Evolutionary conservation across 805 yeast genomes (phyloP), one percentile per base, ranked within the genome.

Genomic region (Cyberlindnera sargentensis): DNA sequence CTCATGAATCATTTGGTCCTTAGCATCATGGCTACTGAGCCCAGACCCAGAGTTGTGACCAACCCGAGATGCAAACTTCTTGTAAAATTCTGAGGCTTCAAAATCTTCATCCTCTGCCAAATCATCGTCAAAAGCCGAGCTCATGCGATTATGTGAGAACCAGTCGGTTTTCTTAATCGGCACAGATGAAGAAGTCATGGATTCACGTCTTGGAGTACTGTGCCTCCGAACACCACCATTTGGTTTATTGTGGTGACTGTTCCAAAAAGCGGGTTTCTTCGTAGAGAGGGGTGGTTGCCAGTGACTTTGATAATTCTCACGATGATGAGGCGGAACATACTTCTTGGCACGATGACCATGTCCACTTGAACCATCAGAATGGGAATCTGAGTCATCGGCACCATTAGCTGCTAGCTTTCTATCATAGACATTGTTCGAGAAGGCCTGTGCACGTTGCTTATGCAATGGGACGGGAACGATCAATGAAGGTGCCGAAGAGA

Each of bases 241-340:
- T 40, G 25, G 45, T 23, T 36, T 40, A 23, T 42, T 39, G 27
- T 37, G 34, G 30, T 44, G 39, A 41, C 42, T 40, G 41, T 47
- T 44, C 52, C 52, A 48, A 40, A 44, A 48, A 37, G 47, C 49
- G 39, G 56, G 52, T 42, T 45, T 47, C 40, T 42, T 43, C 24
- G 11, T 33, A 9, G 23, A 9, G 27, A 26, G 24, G 5, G 23
- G 26, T n/a, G 41, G 46, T 11, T 46, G 44, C 47, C 48, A 46
- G n/a, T 44, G 47, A 31, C 42, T 42, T 31, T 43, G 43, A 29
- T 53, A 49, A 46, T 64, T 63, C 42, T 70, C 63, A 51, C 81
- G 65, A 46, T 73, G 78, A 52, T 75, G 80, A 10, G 81, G 81
- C 27, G 79, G 80, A 23, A 75, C 64, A 49, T 75, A 75, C 8